Evolutionary conservation across 31 red algal genomes (phyloP).

Genomic region (Odonthalia washingtoniensis): DNA sequence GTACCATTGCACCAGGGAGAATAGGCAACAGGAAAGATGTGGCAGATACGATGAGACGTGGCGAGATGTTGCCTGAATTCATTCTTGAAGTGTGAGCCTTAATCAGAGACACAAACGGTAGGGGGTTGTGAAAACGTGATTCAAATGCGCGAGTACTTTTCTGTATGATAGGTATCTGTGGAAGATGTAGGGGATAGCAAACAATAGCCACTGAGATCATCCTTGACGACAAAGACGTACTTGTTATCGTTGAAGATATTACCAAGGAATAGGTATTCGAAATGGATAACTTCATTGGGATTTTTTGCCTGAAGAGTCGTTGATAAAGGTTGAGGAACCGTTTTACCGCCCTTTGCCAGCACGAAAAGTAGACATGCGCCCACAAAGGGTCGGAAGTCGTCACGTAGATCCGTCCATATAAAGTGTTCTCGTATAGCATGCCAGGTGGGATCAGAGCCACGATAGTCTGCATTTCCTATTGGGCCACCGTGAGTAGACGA

Average conservation of each 20-base stretch:
- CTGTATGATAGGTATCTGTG: not conserved
- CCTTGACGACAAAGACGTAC: too few relatives aligned
- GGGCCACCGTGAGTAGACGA: too few relatives aligned
- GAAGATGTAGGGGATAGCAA: too few relatives aligned
- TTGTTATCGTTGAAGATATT: too few relatives aligned
- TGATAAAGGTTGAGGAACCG: conserved; percentile 46
- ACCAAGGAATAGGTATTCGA: too few relatives aligned
- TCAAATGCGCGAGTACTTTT: conserved; percentile 4
- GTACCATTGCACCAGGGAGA: too few relatives aligned
- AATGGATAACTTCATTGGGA: conserved; percentile 47
- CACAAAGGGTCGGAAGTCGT: too few relatives aligned
- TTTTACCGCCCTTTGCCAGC: conserved; percentile 37
- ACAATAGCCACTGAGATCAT: too few relatives aligned
- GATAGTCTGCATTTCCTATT: too few relatives aligned
- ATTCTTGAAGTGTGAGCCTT: too few relatives aligned
- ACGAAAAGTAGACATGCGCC: conserved; percentile 38
- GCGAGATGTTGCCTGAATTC: not conserved
- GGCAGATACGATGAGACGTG: conserved; percentile 5
- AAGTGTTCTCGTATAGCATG: not conserved
- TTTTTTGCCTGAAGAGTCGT: conserved; percentile 18
- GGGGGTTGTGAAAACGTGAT: conserved; percentile 32
- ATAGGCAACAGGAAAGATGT: conserved; percentile 37
- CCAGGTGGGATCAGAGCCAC: not conserved
- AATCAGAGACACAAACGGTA: conserved; percentile 41
- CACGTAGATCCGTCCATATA: conserved; percentile 30